These are phyloP conservation scores for Neurospora intermedia DNA, from an alignment of 495 filamentous ascomycete genomes.

Conservation along the genomic window DNA sequence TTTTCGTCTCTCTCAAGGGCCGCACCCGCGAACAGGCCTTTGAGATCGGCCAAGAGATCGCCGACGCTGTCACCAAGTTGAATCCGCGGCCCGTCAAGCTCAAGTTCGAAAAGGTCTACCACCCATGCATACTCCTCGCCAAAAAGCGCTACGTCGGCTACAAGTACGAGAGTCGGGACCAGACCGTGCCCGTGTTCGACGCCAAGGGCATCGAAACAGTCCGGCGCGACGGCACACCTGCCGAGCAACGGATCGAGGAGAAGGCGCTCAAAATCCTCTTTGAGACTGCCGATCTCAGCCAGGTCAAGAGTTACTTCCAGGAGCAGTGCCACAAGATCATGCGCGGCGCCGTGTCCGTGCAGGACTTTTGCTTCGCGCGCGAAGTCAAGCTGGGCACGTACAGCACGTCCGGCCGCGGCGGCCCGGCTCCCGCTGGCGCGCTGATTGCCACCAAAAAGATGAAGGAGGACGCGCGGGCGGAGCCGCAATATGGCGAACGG, in stretches of 20 bases:
- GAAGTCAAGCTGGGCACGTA: constrained; percentile 90
- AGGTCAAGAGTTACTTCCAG: constrained; percentile 89
- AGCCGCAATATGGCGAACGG: constrained; percentile 92
- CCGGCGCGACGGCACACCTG: constrained; percentile 84
- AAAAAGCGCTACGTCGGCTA: constrained; percentile 98
- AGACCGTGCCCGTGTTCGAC: constrained; percentile 83
- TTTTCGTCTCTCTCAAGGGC: constrained; percentile 89
- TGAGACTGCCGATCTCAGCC: constrained; percentile 74
- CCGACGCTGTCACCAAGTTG: constrained; percentile 75
- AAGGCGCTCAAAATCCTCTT: constrained; percentile 79
- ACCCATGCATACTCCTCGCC: constrained; percentile 83
- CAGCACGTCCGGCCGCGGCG: constrained; percentile 56
- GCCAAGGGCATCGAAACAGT: constrained; percentile 98
- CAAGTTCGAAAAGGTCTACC: constrained; percentile 98
- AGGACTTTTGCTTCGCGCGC: constrained; percentile 90
- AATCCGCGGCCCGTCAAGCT: constrained; percentile 91
- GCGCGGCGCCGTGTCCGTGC: constrained; percentile 74
- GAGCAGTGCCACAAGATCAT: constrained; percentile 88
- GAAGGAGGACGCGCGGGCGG: constrained; percentile 70
- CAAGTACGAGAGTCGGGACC: constrained; percentile 76
- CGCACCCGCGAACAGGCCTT: constrained; percentile 82
- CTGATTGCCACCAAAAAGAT: constrained; percentile 76
- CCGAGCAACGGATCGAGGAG: constrained; percentile 96
- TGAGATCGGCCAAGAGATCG: constrained; percentile 84
- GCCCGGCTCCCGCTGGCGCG: constrained; percentile 73